Evolutionary conservation across 2,329 filamentous ascomycete genomes (phyloP).

Genomic region (Exophiala aquamarina): DNA sequence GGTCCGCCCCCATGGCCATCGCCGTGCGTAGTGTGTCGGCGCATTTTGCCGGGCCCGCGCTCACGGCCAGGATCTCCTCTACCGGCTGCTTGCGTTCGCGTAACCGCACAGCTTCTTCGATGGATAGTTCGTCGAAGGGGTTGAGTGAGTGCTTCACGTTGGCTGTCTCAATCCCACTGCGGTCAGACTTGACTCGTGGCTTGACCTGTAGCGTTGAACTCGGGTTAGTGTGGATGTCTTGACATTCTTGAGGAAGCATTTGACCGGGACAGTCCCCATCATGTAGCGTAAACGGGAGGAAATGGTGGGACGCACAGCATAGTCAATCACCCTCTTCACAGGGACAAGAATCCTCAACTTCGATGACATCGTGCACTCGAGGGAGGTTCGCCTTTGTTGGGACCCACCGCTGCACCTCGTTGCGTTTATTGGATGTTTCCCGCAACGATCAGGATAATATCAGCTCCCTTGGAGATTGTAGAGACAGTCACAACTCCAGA

Average conservation of each 20-base stretch:
- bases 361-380: conserved; percentile 39
- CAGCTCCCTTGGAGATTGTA: no score
- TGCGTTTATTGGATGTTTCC: no score
- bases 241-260: background rate
- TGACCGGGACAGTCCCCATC: background rate
- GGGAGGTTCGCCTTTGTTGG: no score
- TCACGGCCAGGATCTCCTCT: conserved; percentile 87
- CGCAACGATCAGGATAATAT: no score
- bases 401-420: no score
- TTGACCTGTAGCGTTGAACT: conserved; percentile 54
- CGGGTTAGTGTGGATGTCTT: background rate
- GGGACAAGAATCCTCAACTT: conserved; percentile 73
- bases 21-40: conserved; percentile 89
- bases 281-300: background rate
- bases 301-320: conserved; percentile 62
- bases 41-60: conserved; percentile 82
- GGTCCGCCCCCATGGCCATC: conserved; percentile 98
- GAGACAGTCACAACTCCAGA: no score
- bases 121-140: conserved; percentile 96
- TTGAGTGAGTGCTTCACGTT: conserved; percentile 98
- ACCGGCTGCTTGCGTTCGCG: conserved; percentile 84
- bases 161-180: conserved; percentile 85
- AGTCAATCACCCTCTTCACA: conserved; percentile 83
- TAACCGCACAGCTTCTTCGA: conserved; percentile 93
- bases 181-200: conserved; percentile 67